Conservation (phyloP, 108 stramenopile species). For the Cyclotella cryptica region DNA sequence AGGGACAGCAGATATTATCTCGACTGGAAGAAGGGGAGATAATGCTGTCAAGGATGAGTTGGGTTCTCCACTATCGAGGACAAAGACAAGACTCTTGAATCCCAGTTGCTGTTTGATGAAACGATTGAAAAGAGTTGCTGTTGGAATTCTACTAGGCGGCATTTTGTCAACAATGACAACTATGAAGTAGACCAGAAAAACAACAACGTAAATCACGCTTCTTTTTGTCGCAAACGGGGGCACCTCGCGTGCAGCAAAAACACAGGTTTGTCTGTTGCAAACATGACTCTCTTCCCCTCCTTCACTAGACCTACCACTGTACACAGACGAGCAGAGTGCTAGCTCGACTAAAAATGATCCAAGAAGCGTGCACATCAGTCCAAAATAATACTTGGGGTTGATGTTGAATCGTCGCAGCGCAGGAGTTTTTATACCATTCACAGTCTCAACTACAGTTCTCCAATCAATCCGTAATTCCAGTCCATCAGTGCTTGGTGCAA, state of each 20-base stretch:
- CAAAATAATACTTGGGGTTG: not conserved
- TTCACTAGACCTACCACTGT: not conserved
- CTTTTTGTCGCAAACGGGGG: not conserved
- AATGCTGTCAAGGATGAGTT: not conserved
- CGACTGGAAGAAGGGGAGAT: slow-evolving; percentile 9
- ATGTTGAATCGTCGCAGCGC: slow-evolving; percentile 12
- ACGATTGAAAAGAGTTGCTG: slow-evolving; percentile 32
- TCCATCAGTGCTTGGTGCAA: not conserved
- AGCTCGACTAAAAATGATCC: slow-evolving; percentile 3
- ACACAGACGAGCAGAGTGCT: not conserved
- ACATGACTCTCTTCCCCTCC: not conserved
- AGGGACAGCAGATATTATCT: slow-evolving; percentile 4
- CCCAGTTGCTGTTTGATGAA: slow-evolving; percentile 37
- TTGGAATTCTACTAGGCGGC: slow-evolving; percentile 3
- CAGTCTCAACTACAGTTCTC: slow-evolving; percentile 24
- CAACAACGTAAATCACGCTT: not conserved
- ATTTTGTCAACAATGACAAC: not conserved
- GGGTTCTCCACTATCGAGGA: slow-evolving; percentile 5
- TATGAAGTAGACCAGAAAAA: not conserved
- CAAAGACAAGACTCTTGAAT: slow-evolving; percentile 27
- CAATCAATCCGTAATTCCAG: slow-evolving; percentile 22
- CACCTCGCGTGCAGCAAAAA: not conserved
- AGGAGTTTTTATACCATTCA: slow-evolving; percentile 8
- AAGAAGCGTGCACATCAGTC: slow-evolving; percentile 3
- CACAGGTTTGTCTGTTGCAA: not conserved